Evolutionary conservation across 2,329 filamentous ascomycete genomes (phyloP).

Genomic region (Xylariaceae sp.): DNA sequence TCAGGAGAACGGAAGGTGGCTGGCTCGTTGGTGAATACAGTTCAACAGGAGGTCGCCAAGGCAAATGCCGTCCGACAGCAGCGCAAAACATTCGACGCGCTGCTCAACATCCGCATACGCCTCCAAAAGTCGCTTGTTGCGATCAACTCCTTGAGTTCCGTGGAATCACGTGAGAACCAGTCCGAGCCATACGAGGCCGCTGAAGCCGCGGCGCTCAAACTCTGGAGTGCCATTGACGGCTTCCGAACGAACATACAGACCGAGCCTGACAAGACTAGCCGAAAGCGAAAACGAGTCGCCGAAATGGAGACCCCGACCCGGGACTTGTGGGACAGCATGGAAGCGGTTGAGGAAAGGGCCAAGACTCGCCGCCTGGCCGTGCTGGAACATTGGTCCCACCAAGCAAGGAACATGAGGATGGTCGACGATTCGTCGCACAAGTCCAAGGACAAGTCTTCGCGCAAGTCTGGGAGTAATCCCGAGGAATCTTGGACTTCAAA

Average conservation of each 20-base stretch:
- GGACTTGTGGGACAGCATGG: conserved; percentile 66
- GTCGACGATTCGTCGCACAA: conserved; percentile 44
- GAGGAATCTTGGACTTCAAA: conserved; percentile 59
- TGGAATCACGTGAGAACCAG: conserved; percentile 35
- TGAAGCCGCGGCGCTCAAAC: conserved; percentile 74
- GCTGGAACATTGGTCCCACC: conserved; percentile 85
- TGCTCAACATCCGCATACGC: conserved; percentile 85
- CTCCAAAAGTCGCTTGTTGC: conserved; percentile 85
- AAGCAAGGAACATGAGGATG: conserved; percentile 57
- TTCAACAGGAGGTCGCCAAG: conserved; percentile 73
- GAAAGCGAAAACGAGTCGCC: conserved; percentile 54
- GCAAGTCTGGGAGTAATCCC: conserved; percentile 44
- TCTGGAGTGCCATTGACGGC: conserved; percentile 74
- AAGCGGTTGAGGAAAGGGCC: conserved; percentile 53
- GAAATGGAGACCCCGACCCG: conserved; percentile 50
- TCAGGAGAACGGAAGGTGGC: conserved; percentile 44
- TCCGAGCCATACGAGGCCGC: conserved; percentile 60
- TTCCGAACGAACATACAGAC: conserved; percentile 54
- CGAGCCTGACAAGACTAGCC: conserved; percentile 36
- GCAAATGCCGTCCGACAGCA: conserved; percentile 81
- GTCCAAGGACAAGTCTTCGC: conserved; percentile 38
- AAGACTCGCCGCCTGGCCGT: conserved; percentile 58
- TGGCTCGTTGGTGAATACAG: conserved; percentile 53
- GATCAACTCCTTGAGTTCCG: conserved; percentile 61
- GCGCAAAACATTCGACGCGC: conserved; percentile 75